Percentiles rank a stretch among this genome's conserved stretches.
phyloP scores from a whole-genome alignment of 208 protist genomes.

The Trichomonas vaginalis region DNA sequence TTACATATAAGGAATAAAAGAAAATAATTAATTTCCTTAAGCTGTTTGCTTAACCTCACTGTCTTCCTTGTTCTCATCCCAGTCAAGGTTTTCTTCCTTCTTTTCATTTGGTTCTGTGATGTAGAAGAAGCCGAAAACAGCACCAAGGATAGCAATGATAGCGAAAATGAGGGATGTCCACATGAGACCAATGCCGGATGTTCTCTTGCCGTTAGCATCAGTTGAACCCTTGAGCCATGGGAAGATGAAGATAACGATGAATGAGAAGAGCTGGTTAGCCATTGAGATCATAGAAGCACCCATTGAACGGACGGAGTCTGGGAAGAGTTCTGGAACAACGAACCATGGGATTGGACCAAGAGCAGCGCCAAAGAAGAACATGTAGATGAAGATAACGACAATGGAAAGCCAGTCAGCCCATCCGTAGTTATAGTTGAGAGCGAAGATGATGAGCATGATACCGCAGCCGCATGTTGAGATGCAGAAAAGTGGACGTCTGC shows the following conservation, averaged over 20 bases:
- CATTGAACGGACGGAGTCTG: neutral
- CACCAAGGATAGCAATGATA: neutral
- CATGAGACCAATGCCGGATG: neutral
- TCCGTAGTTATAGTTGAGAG: neutral
- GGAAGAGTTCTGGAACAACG: neutral
- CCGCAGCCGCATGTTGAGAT: neutral
- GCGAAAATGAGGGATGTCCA: neutral
- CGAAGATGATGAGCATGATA: neutral
- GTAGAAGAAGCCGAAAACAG: neutral
- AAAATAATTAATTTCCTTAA: no score
- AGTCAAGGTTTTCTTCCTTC: no score
- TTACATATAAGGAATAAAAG: no score
- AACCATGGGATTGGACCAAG: conserved; percentile 20
- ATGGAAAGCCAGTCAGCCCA: neutral
- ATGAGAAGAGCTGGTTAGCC: neutral
- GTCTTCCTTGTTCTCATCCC: no score
- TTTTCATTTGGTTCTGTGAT: neutral
- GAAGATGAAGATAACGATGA: neutral
- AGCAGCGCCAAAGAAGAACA: neutral
- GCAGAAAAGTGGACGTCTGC: neutral
- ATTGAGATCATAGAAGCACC: neutral
- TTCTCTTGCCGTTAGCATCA: no score
- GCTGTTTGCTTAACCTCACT: no score
- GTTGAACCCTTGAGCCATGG: neutral
- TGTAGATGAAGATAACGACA: neutral